Percentiles rank a stretch among this genome's conserved stretches.
Evolutionary conservation across 1,284 basidiomycete species (phyloP).

Genomic region (Amylostereum areolatum): DNA sequence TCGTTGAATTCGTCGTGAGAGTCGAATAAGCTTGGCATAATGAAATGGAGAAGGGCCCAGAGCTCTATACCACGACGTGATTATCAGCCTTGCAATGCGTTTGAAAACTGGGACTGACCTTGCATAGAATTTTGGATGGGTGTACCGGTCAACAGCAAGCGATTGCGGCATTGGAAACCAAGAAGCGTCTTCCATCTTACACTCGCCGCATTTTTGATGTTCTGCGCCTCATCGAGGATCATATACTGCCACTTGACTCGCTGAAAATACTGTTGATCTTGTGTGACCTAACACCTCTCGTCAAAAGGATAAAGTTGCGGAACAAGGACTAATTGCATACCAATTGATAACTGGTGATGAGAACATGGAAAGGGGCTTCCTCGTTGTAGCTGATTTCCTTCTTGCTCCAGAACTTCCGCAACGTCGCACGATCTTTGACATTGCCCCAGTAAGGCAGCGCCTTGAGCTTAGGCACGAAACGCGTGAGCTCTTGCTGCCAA

Average conservation of each 20-base stretch:
- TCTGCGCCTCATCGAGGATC: constrained; percentile 99
- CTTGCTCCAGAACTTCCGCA: constrained; percentile 98
- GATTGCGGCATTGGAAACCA: constrained; percentile 94
- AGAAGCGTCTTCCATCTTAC: constrained; percentile 97
- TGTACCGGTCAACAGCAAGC: constrained; percentile 93
- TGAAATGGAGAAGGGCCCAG: constrained; percentile 99
- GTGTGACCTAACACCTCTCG: constrained; percentile 61
- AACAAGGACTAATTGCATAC: constrained; percentile 36
- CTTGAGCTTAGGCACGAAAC: constrained; percentile 93
- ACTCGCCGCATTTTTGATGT: constrained; percentile 98
- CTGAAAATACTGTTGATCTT: constrained; percentile 98
- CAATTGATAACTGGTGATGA: constrained; percentile 97
- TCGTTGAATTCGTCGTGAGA: constrained; percentile 99
- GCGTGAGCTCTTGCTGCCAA: constrained; percentile 98
- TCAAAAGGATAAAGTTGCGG: constrained; percentile 1
- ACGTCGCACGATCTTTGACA: constrained; percentile 90
- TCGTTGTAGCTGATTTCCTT: constrained; percentile 96
- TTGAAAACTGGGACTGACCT: constrained; percentile 43
- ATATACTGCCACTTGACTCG: constrained; percentile 99
- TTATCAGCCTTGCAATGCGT: constrained; percentile 3
- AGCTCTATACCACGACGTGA: constrained; percentile 57
- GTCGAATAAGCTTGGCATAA: constrained; percentile 99
- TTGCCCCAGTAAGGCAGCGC: constrained; percentile 98
- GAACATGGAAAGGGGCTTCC: constrained; percentile 94
- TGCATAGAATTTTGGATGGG: constrained; percentile 99